A percentile compares a stretch with the other conserved stretches of the same genome.
These are phyloP conservation scores for Erysimum cheiri DNA, from an alignment of 441 rosid species.

Conservation along the genomic window DNA sequence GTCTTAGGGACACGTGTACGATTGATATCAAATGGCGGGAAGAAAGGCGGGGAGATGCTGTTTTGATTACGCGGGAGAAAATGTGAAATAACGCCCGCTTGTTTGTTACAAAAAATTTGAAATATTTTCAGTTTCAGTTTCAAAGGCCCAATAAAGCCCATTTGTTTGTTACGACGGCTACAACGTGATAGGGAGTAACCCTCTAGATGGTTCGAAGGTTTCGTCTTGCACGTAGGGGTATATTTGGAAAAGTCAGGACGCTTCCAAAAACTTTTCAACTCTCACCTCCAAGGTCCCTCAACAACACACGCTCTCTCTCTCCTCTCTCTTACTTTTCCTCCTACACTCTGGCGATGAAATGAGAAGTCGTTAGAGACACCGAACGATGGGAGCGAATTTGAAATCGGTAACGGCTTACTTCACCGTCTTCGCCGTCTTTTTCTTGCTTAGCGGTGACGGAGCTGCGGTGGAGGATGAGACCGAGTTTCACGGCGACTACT, in stretches of 20 bases:
- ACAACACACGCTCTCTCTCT: background rate
- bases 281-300: slow-evolving; percentile 31
- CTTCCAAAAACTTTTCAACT: slow-evolving; percentile 41
- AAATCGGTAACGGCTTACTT: slow-evolving; percentile 29
- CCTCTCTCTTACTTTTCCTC: slow-evolving; percentile 33
- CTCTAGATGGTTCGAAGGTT: background rate
- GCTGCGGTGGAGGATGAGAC: slow-evolving; percentile 40
- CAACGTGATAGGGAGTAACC: background rate
- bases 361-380: slow-evolving; percentile 33
- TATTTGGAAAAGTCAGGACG: slow-evolving; percentile 35
- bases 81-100: slow-evolving; percentile 36
- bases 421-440: slow-evolving; percentile 14
- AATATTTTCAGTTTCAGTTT: slow-evolving; percentile 2
- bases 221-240: slow-evolving; percentile 13
- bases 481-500: slow-evolving; percentile 64
- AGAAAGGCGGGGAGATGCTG: slow-evolving; percentile 39
- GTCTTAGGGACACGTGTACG: slow-evolving; percentile 53
- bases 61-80: slow-evolving; percentile 40
- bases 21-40: slow-evolving; percentile 35
- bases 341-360: slow-evolving; percentile 43
- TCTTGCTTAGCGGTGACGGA: slow-evolving; percentile 24
- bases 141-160: slow-evolving; percentile 42
- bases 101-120: slow-evolving; percentile 22
- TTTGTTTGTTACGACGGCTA: background rate
- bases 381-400: slow-evolving; percentile 39